Percentiles rank a stretch among this genome's conserved stretches.
phyloP scores from a whole-genome alignment of 148 eudicot species.

The Spergularia marina region DNA sequence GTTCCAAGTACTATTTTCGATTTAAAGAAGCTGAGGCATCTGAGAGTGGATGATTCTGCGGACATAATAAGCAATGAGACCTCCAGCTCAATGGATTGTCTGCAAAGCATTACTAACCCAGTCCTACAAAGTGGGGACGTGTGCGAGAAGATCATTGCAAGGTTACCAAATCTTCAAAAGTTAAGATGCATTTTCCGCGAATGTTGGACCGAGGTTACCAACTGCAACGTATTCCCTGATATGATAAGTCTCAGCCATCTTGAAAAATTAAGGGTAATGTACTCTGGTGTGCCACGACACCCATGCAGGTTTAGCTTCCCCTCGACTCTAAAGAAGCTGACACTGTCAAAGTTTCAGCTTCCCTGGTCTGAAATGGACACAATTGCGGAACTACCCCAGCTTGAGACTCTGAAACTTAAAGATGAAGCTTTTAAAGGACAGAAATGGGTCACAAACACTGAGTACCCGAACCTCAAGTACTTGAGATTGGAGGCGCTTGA shows the following conservation, averaged over 20 bases:
- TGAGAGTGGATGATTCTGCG: not conserved
- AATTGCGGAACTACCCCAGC: not conserved
- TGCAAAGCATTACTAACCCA: constrained; percentile 2
- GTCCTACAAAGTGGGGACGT: not conserved
- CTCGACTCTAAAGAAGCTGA: constrained; percentile 8
- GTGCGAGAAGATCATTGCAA: not conserved
- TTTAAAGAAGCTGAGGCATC: not conserved
- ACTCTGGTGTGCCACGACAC: not conserved
- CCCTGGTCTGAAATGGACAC: constrained; percentile 13
- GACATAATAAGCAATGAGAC: not conserved
- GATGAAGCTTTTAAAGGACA: not conserved
- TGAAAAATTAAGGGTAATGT: not conserved
- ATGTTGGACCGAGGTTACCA: not conserved
- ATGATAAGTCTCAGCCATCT: not conserved
- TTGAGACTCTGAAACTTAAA: constrained; percentile 16
- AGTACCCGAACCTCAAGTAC: constrained; percentile 3
- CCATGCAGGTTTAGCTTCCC: constrained; percentile 6
- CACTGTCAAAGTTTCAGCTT: constrained; percentile 2
- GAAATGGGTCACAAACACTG: not conserved
- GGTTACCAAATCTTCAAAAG: constrained; percentile 4
- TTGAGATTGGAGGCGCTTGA: constrained; percentile 8
- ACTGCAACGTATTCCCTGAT: constrained; percentile 10
- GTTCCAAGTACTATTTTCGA: not conserved
- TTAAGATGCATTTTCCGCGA: constrained; percentile 1
- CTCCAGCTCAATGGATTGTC: not conserved